phyloP scores from a whole-genome alignment of 164 flowering plant species.

The Umbilicus rupestris region DNA sequence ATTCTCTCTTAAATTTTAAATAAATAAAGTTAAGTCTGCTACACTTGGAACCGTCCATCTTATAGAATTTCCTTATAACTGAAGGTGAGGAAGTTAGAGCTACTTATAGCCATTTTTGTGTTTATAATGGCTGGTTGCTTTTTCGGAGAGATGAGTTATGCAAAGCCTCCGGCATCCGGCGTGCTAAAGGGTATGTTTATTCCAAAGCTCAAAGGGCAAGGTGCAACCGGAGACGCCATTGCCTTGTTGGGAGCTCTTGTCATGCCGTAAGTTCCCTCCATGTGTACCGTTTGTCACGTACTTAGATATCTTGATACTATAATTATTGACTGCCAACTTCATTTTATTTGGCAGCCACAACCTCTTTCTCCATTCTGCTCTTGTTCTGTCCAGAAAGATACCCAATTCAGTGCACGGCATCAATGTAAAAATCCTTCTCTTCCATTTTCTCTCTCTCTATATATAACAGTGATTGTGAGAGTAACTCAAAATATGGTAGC shows the following conservation, averaged over 20 bases:
- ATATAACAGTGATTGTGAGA: too few relatives aligned
- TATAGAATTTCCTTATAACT: neutral
- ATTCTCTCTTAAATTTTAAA: too few relatives aligned
- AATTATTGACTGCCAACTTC: neutral
- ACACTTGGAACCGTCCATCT: too few relatives aligned
- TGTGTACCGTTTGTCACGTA: neutral
- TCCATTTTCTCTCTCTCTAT: too few relatives aligned
- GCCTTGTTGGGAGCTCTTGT: constrained; percentile 88
- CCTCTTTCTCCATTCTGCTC: constrained; percentile 7
- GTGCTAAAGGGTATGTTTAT: constrained; percentile 85
- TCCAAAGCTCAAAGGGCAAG: constrained; percentile 61
- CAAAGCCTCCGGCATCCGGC: constrained; percentile 59
- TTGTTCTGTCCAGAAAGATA: constrained; percentile 8
- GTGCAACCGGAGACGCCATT: constrained; percentile 84
- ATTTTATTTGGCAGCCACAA: neutral
- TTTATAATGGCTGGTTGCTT: constrained; percentile 83
- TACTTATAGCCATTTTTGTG: constrained; percentile 59
- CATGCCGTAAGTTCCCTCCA: constrained; percentile 60
- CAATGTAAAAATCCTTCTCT: neutral
- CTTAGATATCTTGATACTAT: neutral
- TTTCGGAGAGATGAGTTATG: constrained; percentile 78
- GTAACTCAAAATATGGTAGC: neutral
- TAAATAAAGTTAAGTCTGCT: too few relatives aligned
- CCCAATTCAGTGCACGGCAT: constrained; percentile 5
- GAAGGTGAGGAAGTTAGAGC: constrained; percentile 77